phyloP scores from a whole-genome alignment of 2,329 filamentous ascomycete species.

The Microsporum canis region DNA sequence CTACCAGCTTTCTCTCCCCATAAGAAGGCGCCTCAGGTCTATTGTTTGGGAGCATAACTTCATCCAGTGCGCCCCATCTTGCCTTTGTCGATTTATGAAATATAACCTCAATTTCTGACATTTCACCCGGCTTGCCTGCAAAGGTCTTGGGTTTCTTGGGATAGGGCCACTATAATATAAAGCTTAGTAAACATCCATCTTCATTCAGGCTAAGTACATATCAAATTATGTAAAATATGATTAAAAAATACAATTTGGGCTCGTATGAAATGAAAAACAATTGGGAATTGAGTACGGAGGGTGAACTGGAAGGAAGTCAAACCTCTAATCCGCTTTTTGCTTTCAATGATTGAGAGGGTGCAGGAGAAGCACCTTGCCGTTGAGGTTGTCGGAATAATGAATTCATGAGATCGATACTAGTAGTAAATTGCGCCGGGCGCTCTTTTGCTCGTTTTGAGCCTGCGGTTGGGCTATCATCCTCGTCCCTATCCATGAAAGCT shows the following conservation, averaged over 20 bases:
- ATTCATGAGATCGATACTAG: slow-evolving; percentile 92
- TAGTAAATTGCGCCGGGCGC: slow-evolving; percentile 55
- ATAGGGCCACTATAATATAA: slow-evolving; percentile 64
- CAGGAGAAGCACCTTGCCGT: slow-evolving; percentile 43
- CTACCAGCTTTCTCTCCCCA: background rate
- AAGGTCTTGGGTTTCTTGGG: slow-evolving; percentile 63
- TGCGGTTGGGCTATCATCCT: slow-evolving; percentile 25
- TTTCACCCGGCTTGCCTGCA: slow-evolving; percentile 48
- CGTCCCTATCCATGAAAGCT: slow-evolving; percentile 41
- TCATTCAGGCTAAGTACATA: slow-evolving; percentile 23
- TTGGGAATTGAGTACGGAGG: slow-evolving; percentile 28
- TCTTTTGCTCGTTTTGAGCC: slow-evolving; percentile 19
- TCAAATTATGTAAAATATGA: slow-evolving; percentile 4
- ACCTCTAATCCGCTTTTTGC: slow-evolving; percentile 75
- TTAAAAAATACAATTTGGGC: slow-evolving; percentile 18
- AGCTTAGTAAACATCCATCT: slow-evolving; percentile 33
- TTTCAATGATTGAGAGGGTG: slow-evolving; percentile 46
- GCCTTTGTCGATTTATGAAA: slow-evolving; percentile 68
- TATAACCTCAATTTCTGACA: slow-evolving; percentile 52
- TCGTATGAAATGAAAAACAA: slow-evolving; percentile 16
- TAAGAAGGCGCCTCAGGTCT: background rate
- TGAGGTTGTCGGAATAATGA: slow-evolving; percentile 67
- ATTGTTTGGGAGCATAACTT: slow-evolving; percentile 53
- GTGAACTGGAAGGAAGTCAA: slow-evolving; percentile 46
- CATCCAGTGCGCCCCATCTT: slow-evolving; percentile 64